Conservation (phyloP, 257 asterid species). For the Solanum pennellii region DNA sequence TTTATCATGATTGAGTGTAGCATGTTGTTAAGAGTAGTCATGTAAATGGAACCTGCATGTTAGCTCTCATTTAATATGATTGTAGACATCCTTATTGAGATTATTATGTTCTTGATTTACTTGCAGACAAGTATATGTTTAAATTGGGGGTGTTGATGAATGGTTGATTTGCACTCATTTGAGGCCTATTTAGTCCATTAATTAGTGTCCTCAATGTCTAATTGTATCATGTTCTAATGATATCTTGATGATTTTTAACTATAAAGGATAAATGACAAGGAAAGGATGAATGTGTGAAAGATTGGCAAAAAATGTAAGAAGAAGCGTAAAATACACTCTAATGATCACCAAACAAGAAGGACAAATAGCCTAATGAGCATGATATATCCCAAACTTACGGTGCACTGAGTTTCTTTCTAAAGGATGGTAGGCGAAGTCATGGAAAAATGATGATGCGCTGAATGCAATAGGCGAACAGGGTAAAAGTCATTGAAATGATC, state of each 20-base stretch:
- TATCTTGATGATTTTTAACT: background rate
- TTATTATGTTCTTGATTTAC: background rate
- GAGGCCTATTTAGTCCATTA: background rate
- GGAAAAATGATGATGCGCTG: background rate
- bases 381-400: background rate
- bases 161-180: background rate
- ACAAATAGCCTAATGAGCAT: background rate
- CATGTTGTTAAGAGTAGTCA: too few species aligned
- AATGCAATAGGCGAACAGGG: background rate
- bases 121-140: background rate
- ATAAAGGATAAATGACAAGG: background rate
- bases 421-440: background rate
- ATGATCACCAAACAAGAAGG: background rate
- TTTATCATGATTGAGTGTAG: too few species aligned
- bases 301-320: background rate
- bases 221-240: background rate
- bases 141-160: background rate
- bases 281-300: background rate
- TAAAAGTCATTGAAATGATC: background rate
- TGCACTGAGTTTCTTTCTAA: background rate
- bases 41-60: too few species aligned
- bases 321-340: background rate
- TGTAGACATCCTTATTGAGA: too few species aligned
- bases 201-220: background rate
- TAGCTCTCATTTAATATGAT: too few species aligned